A percentile compares a stretch with the other conserved stretches of the same genome.
These are phyloP conservation scores for Barnettozyma botsteinii DNA, from an alignment of 805 yeast species.

Conservation along the genomic window DNA sequence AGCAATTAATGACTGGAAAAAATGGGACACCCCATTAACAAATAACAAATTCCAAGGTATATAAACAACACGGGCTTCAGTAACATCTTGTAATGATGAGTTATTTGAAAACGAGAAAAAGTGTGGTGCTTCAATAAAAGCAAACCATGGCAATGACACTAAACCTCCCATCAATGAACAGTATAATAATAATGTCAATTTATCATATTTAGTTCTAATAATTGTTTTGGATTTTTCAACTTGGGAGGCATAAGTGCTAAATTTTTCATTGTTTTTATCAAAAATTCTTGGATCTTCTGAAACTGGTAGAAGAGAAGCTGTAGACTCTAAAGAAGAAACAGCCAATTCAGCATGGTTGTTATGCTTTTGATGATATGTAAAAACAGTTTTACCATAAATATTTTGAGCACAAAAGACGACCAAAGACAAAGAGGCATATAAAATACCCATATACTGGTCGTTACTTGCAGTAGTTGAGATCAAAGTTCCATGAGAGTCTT, in stretches of 20 bases:
- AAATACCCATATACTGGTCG: slow-evolving; percentile 50
- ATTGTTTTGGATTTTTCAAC: slow-evolving; percentile 15
- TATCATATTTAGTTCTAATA: slow-evolving; percentile 54
- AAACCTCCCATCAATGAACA: slow-evolving; percentile 69
- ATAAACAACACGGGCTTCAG: slow-evolving; percentile 24
- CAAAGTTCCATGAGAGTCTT: slow-evolving; percentile 26
- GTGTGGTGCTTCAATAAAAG: slow-evolving; percentile 51
- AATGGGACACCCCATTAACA: slow-evolving; percentile 71
- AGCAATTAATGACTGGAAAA: slow-evolving; percentile 72
- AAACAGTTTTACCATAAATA: slow-evolving; percentile 77
- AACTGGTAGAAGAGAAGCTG: slow-evolving; percentile 8
- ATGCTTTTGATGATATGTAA: slow-evolving; percentile 40
- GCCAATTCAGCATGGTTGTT: slow-evolving; percentile 24
- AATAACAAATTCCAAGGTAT: slow-evolving; percentile 47
- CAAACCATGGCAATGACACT: slow-evolving; percentile 70
- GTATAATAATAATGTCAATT: slow-evolving; percentile 72
- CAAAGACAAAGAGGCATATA: slow-evolving; percentile 62
- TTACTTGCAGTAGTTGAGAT: slow-evolving; percentile 37
- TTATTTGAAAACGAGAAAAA: slow-evolving; percentile 13
- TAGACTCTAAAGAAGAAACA: slow-evolving; percentile 3
- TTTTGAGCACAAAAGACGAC: slow-evolving; percentile 79
- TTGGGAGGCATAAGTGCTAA: slow-evolving; percentile 11
- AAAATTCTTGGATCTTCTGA: slow-evolving; percentile 4
- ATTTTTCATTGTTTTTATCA: slow-evolving; percentile 11
- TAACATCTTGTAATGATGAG: slow-evolving; percentile 12